These are phyloP conservation scores for Metschnikowia vanudenii DNA, from an alignment of 805 yeast genomes.

Conservation along the genomic window DNA sequence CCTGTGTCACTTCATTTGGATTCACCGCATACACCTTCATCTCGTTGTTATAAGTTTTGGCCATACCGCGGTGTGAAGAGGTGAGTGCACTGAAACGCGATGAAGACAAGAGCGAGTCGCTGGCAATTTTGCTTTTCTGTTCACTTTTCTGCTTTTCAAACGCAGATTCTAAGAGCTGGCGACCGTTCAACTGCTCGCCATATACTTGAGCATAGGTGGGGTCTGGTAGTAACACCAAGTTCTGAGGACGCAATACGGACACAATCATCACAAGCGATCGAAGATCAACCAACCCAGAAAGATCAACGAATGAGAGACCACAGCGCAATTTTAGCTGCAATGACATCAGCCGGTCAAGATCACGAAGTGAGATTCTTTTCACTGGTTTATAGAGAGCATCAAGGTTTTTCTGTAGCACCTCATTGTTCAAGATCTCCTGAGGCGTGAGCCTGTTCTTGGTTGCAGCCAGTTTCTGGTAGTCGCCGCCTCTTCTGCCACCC, in stretches of 20 bases:
- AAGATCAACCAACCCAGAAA: slow-evolving; percentile 80
- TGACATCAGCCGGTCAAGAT: slow-evolving; percentile 12
- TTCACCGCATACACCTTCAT: slow-evolving; percentile 33
- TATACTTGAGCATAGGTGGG: slow-evolving; percentile 24
- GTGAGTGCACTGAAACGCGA: slow-evolving; percentile 10
- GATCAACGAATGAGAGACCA: slow-evolving; percentile 71
- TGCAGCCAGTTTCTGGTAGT: slow-evolving; percentile 2
- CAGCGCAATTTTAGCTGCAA: slow-evolving; percentile 56
- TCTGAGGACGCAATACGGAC: slow-evolving; percentile 75
- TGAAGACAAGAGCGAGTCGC: slow-evolving; percentile 8
- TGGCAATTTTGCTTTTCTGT: slow-evolving; percentile 21
- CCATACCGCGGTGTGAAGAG: slow-evolving; percentile 11
- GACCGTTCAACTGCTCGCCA: slow-evolving; percentile 27
- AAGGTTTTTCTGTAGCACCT: slow-evolving; percentile 37
- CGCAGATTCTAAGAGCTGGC: slow-evolving; percentile 25
- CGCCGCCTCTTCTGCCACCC: slow-evolving; percentile 15
- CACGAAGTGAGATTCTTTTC: slow-evolving; percentile 34
- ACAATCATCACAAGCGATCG: slow-evolving; percentile 77
- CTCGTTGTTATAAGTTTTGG: slow-evolving; percentile 20
- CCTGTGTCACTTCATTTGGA: slow-evolving; percentile 42
- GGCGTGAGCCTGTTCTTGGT: slow-evolving; percentile 37
- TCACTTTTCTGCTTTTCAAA: slow-evolving; percentile 33
- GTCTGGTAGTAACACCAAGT: slow-evolving; percentile 58
- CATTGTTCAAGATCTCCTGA: slow-evolving; percentile 42
- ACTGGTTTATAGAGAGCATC: slow-evolving; percentile 56